Percentiles rank a stretch among this genome's conserved stretches.
These are phyloP conservation scores for Tolypocladium ophioglossoides DNA, from an alignment of 2,329 filamentous ascomycete species.

Conservation along the genomic window DNA sequence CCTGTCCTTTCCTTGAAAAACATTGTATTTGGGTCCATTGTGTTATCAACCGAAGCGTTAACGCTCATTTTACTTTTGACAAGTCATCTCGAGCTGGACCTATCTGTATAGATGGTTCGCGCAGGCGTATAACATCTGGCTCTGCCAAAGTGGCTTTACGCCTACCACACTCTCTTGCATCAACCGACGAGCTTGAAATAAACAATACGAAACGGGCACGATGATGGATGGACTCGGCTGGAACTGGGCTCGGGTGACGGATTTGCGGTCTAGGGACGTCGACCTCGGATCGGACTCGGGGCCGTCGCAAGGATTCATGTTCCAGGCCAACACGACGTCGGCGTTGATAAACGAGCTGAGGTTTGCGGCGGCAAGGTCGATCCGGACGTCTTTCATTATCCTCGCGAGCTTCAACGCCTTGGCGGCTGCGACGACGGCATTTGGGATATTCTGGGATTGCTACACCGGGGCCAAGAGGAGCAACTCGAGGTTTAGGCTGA, in stretches of 20 bases:
- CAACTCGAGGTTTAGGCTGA: slow-evolving; percentile 28
- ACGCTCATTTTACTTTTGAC: not conserved
- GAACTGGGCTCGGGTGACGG: slow-evolving; percentile 4
- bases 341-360: slow-evolving; percentile 39
- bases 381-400: slow-evolving; percentile 51
- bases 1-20: not conserved
- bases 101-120: not conserved
- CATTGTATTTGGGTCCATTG: not conserved
- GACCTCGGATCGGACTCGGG: slow-evolving; percentile 3
- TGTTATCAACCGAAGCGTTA: not conserved
- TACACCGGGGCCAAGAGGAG: slow-evolving; percentile 34
- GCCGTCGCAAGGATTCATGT: slow-evolving; percentile 15
- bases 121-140: not conserved
- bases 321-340: slow-evolving; percentile 30
- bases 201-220: not conserved
- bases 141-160: slow-evolving; percentile 8
- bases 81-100: not conserved
- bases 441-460: slow-evolving; percentile 46
- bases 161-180: slow-evolving; percentile 4
- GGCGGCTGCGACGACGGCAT: slow-evolving; percentile 43
- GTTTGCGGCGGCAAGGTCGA: slow-evolving; percentile 43
- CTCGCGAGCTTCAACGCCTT: slow-evolving; percentile 50
- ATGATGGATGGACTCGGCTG: slow-evolving; percentile 2
- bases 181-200: not conserved
- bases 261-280: slow-evolving; percentile 7